These are phyloP conservation scores for Peronospora belbahrii DNA, from an alignment of 352 stramenopile genomes.

Conservation along the genomic window DNA sequence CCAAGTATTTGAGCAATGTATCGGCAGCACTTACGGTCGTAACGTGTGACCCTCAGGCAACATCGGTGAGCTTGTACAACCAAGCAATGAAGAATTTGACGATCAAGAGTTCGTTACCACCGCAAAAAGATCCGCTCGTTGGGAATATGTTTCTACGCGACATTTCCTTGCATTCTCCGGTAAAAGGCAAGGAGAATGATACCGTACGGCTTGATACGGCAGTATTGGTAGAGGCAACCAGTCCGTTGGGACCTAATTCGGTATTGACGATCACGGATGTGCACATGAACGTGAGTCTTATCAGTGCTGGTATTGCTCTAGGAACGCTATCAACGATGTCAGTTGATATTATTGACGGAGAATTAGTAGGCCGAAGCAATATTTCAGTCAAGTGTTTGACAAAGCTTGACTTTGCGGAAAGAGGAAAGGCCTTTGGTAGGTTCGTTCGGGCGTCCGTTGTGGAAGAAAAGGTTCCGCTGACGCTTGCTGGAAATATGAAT, in stretches of 20 bases:
- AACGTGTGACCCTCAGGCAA: constrained; percentile 51
- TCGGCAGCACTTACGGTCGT: constrained; percentile 49
- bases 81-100: constrained; percentile 57
- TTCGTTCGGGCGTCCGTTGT: constrained; percentile 66
- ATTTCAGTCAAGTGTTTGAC: constrained; percentile 63
- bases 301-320: constrained; percentile 28
- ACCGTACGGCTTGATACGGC: constrained; percentile 36
- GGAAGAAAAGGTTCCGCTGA: constrained; percentile 37
- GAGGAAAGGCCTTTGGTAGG: constrained; percentile 43
- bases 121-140: constrained; percentile 51
- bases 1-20: constrained; percentile 62
- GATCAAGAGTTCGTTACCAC: constrained; percentile 54
- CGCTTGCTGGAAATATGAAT: constrained; percentile 45
- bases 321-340: constrained; percentile 43
- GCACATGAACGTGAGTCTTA: constrained; percentile 53
- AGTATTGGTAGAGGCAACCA: constrained; percentile 60
- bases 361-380: constrained; percentile 52
- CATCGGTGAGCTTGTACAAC: constrained; percentile 63
- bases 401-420: constrained; percentile 31
- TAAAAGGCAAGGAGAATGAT: constrained; percentile 37
- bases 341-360: constrained; percentile 49
- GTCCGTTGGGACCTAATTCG: constrained; percentile 53
- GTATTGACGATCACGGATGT: constrained; percentile 49
- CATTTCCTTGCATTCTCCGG: constrained; percentile 43
- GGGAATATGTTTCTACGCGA: constrained; percentile 57